A percentile compares a stretch with the other conserved stretches of the same genome.
These are phyloP conservation scores for Pseudoscleropodium purum DNA, from an alignment of 225 moss, liverwort and hornwort species.

Conservation along the genomic window DNA sequence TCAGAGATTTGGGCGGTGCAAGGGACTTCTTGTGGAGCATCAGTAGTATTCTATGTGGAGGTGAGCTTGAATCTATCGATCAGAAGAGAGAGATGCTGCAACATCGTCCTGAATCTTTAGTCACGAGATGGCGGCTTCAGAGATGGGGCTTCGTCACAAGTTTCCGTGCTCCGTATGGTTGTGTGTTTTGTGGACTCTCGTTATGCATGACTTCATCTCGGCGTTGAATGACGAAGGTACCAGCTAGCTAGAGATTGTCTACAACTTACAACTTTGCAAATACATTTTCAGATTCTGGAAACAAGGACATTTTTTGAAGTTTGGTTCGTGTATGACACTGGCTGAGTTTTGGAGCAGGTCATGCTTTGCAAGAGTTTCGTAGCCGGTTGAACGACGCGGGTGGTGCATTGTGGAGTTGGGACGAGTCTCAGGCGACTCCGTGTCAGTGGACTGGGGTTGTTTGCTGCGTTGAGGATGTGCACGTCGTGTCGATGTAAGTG, in stretches of 20 bases:
- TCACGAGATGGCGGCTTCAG: background rate
- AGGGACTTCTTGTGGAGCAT: background rate
- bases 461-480: constrained; percentile 4
- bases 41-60: background rate
- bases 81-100: constrained; percentile 9
- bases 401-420: constrained; percentile 7
- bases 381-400: constrained; percentile 2
- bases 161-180: background rate
- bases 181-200: constrained; percentile 7
- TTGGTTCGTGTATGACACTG: background rate
- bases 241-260: background rate
- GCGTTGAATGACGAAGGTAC: constrained; percentile 36
- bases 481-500: constrained; percentile 27
- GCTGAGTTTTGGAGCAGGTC: background rate
- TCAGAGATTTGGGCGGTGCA: background rate
- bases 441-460: constrained; percentile 27
- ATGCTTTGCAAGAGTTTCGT: constrained; percentile 23
- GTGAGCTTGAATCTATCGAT: background rate
- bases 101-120: background rate
- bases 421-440: constrained; percentile 15
- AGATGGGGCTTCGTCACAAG: constrained; percentile 1
- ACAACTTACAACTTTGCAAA: background rate
- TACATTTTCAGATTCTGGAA: background rate
- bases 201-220: background rate
- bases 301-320: background rate